Conservation (phyloP, 257 asterid species). For the Linaria vulgaris region DNA sequence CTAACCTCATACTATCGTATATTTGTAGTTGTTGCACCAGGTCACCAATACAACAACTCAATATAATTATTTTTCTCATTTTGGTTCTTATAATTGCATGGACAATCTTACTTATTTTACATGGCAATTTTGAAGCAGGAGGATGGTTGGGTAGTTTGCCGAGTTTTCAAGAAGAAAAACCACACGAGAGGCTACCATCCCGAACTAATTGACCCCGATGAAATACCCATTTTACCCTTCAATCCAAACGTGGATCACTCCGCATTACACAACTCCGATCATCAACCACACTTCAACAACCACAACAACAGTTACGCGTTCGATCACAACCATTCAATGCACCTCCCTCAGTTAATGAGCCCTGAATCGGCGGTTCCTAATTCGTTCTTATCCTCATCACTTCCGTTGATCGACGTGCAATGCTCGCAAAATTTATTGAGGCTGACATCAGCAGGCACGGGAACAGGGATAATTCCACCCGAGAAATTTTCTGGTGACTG, state of each 20-base stretch:
- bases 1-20: too few species aligned
- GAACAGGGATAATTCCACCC: constrained; percentile 29
- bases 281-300: constrained; percentile 26
- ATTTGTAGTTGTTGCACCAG: too few species aligned
- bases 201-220: constrained; percentile 12
- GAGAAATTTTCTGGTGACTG: constrained; percentile 58
- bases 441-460: constrained; percentile 39
- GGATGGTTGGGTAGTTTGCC: constrained; percentile 89
- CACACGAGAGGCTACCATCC: constrained; percentile 51
- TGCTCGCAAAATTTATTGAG: constrained; percentile 47
- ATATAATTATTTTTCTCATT: too few species aligned
- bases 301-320: constrained; percentile 17
- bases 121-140: constrained; percentile 37
- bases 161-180: constrained; percentile 78
- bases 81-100: too few species aligned
- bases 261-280: constrained; percentile 25
- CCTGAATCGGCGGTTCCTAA: constrained; percentile 40
- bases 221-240: constrained; percentile 32
- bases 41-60: too few species aligned
- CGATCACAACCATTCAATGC: constrained; percentile 36
- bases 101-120: too few species aligned
- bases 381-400: constrained; percentile 34
- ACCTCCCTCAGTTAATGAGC: constrained; percentile 58
- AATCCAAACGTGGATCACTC: constrained; percentile 21
- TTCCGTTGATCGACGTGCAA: constrained; percentile 35